Evolutionary conservation across 371 early-diverging fungal genomes (phyloP).

Genomic region (Rhizopus delemar): DNA sequence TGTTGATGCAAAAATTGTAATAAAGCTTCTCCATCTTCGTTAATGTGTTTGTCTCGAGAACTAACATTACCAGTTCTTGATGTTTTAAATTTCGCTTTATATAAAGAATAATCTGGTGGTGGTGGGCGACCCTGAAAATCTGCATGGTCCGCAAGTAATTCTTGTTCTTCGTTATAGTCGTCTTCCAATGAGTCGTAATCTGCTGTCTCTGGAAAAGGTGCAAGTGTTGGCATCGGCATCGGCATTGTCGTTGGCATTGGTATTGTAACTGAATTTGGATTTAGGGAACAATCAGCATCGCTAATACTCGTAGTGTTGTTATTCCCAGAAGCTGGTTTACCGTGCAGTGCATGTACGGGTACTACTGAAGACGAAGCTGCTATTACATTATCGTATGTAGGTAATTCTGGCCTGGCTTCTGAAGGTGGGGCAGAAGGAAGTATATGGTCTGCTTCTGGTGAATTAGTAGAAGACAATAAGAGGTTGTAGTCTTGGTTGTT

Average conservation of each 20-base stretch:
- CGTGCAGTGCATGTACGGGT: background rate
- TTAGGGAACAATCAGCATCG: background rate
- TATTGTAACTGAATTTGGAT: too few relatives aligned
- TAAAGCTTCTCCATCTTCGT: slow-evolving; percentile 48
- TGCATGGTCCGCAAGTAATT: slow-evolving; percentile 7
- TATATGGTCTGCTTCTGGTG: background rate
- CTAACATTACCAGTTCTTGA: slow-evolving; percentile 24
- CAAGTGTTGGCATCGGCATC: background rate
- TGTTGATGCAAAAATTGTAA: slow-evolving; percentile 43
- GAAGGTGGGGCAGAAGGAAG: background rate
- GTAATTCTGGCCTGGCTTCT: background rate
- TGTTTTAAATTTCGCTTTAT: slow-evolving; percentile 32
- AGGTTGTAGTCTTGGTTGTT: too few relatives aligned
- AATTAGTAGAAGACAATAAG: background rate
- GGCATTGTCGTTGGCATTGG: background rate
- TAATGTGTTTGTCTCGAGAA: slow-evolving; percentile 45
- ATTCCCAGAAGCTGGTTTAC: background rate
- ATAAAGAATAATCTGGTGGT: slow-evolving; percentile 44
- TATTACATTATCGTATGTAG: background rate
- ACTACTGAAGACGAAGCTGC: background rate
- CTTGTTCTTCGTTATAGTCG: too few relatives aligned
- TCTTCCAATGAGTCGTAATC: background rate
- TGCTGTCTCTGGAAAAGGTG: background rate
- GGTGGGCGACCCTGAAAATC: slow-evolving; percentile 35
- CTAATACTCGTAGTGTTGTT: background rate